Percentiles rank a stretch among this genome's conserved stretches.
These are phyloP conservation scores for Podospora pseudoanserina DNA, from an alignment of 495 filamentous ascomycete genomes.

Conservation along the genomic window DNA sequence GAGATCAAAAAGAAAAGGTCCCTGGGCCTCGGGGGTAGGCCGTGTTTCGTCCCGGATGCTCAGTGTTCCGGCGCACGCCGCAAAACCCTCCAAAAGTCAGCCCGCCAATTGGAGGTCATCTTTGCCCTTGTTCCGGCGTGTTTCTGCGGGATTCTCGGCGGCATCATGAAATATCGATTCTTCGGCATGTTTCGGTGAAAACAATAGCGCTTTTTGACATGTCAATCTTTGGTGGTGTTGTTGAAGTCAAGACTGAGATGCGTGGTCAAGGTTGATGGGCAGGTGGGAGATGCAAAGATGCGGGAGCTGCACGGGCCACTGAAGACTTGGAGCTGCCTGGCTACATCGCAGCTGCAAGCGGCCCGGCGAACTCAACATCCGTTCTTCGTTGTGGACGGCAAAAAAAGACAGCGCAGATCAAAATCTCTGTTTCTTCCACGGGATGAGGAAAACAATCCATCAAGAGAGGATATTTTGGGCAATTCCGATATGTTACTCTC, in stretches of 20 bases:
- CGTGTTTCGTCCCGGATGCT: conserved; percentile 19
- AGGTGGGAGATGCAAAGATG: not conserved
- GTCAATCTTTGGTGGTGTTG: not conserved
- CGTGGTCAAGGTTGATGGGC: not conserved
- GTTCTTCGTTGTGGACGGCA: not conserved
- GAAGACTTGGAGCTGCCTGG: not conserved
- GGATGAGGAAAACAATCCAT: not conserved
- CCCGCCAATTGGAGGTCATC: conserved; percentile 5
- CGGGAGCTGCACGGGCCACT: too few species aligned
- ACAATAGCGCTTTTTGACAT: not conserved
- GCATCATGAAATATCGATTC: not conserved
- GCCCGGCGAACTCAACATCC: not conserved
- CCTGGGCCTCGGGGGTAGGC: conserved; percentile 3
- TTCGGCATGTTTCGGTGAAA: not conserved
- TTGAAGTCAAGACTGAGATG: not conserved
- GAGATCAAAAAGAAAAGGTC: not conserved
- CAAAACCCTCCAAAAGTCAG: not conserved
- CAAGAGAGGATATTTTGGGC: not conserved
- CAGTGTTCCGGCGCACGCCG: conserved; percentile 11
- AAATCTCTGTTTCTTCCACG: not conserved
- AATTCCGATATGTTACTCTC: not conserved
- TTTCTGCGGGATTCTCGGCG: not conserved
- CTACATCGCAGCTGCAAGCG: not conserved
- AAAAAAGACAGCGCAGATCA: not conserved
- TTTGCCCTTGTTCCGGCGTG: not conserved